Base-by-base conservation (phyloP, 805 yeast genomes). In the Saccharomyces jurei region DNA sequence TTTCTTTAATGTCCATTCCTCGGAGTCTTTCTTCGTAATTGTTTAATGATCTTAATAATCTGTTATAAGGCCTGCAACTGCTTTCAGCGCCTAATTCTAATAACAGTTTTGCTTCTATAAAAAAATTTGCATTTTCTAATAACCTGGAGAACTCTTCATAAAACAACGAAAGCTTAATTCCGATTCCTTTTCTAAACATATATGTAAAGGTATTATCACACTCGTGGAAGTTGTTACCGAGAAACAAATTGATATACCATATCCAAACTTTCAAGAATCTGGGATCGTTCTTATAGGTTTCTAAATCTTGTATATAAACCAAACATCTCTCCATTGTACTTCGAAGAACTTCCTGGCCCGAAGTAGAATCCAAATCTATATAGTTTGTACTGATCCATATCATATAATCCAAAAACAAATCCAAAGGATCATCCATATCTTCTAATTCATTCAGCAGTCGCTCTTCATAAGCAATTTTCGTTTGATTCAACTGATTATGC, bases 201-300 rank as follows among this genome's bases (percentile, higher is more conserved):
- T 85, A 89, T 2, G 81, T 76, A 67, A 84, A 91, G 2, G 88
- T 75, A 54, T 86, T 92, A 41, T 81, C 73, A 0, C 92, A 91
- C 13, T 85, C 78, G 56, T 85, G 87, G 0, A 86, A 78, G 78
- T 82, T 41, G 21, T 58, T 57, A 1, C 57, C 44, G 21, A 58
- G 52, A 50, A 63, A 66, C 9, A 65, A 50, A 28, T 77, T 78
- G 9, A 86, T 81, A 67, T 89, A 91, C 57, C 82, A 83, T 41
- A 91, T 69, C 97, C 98, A 92, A 1, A 89, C 77, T 56, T 77
- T 78, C 51, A 92, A 69, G 63, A 87, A 90, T 47, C 97, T 71
- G 0, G 89, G 80, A 65, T 91, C 97, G 66, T 90, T 85, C 56
- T 82, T 85, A 67, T 89, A 91, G 57, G 80, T 81, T 1, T 69